Conservation (phyloP, 495 filamentous ascomycete genomes). For the Cudoniella acicularis region DNA sequence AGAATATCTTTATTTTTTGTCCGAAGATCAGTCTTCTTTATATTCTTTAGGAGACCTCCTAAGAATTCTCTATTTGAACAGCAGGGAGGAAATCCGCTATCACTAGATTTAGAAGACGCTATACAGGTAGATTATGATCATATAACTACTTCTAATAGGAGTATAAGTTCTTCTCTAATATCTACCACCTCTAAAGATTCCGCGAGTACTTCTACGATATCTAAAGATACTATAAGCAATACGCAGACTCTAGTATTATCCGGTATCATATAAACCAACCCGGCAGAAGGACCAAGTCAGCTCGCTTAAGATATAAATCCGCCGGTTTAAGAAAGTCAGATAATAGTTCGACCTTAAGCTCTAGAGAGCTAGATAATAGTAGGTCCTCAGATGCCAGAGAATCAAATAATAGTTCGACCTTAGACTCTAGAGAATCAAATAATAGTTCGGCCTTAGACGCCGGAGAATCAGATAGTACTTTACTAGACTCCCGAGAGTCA, state of each 20-base stretch:
- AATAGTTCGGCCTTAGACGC: background rate
- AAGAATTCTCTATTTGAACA: background rate
- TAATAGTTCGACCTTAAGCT: background rate
- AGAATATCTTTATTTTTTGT: background rate
- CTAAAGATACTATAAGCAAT: background rate
- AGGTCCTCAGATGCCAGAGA: background rate
- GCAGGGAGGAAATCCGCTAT: background rate
- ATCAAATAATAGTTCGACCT: background rate
- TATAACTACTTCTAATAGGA: background rate
- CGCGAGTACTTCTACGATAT: background rate
- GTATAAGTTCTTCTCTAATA: background rate
- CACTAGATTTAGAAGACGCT: background rate
- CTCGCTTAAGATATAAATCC: background rate
- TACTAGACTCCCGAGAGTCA: background rate
- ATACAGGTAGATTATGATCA: background rate
- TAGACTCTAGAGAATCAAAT: background rate
- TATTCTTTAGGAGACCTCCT: background rate
- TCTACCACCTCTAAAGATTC: background rate
- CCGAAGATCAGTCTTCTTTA: background rate
- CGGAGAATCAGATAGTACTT: background rate
- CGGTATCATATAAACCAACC: background rate
- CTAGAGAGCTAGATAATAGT: background rate
- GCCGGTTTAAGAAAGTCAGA: background rate
- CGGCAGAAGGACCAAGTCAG: background rate
- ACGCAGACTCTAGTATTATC: background rate